phyloP scores from a whole-genome alignment of 129 eudicot genomes.

The Flaveria brownii region DNA sequence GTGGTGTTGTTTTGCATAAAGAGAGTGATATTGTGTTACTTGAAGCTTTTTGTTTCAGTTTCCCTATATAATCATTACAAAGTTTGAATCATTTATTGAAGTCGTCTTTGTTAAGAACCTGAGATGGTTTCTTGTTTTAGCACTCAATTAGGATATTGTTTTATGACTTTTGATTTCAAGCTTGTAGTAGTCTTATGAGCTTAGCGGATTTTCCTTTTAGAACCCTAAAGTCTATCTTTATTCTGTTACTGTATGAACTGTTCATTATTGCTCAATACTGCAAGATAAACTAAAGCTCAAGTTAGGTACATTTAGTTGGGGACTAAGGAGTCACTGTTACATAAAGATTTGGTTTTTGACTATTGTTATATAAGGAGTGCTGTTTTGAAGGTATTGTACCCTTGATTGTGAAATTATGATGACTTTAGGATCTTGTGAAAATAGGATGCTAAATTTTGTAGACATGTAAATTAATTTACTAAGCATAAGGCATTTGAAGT shows the following conservation, averaged over 20 bases:
- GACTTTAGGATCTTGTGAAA: background rate
- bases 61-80: background rate
- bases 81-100: conserved; percentile 6
- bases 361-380: background rate
- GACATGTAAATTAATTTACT: background rate
- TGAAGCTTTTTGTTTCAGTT: background rate
- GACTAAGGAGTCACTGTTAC: background rate
- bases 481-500: background rate
- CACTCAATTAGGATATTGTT: conserved; percentile 11
- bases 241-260: background rate
- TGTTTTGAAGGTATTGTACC: background rate
- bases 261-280: too few species aligned
- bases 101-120: background rate
- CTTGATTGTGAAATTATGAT: background rate
- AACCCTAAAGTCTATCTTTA: background rate
- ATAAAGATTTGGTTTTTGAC: background rate
- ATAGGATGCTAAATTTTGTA: background rate
- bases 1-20: background rate
- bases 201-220: background rate
- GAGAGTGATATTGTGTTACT: background rate
- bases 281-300: too few species aligned
- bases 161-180: background rate
- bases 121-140: background rate
- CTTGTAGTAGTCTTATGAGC: background rate
- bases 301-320: background rate